A percentile compares a stretch with the other conserved stretches of the same genome.
Conservation (phyloP, 1,139 yeast genomes). For the Insectozyma bohioensis region DNA sequence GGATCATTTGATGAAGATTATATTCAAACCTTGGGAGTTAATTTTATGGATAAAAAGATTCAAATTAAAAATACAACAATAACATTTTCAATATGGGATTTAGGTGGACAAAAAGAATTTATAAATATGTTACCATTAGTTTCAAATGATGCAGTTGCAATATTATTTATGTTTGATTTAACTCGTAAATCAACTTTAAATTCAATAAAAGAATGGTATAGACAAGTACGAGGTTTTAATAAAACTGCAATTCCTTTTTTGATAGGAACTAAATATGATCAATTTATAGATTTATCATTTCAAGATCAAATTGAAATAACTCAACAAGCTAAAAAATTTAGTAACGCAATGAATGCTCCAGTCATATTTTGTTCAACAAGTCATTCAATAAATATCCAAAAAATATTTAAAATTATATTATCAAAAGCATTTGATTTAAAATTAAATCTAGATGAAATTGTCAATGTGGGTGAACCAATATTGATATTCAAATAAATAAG, state of each 20-base stretch:
- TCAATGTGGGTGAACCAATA: constrained; percentile 84
- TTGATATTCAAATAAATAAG: constrained; percentile 59
- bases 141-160: constrained; percentile 91
- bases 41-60: constrained; percentile 89
- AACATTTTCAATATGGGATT: constrained; percentile 92
- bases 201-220: constrained; percentile 91
- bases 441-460: constrained; percentile 80
- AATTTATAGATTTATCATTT: constrained; percentile 74
- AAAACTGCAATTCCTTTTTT: constrained; percentile 89
- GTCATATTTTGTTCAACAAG: constrained; percentile 90
- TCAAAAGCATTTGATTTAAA: constrained; percentile 91
- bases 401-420: constrained; percentile 86
- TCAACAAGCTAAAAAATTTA: constrained; percentile 81
- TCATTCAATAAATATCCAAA: constrained; percentile 91
- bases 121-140: constrained; percentile 95
- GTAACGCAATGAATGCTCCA: constrained; percentile 89
- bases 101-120: constrained; percentile 96
- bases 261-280: constrained; percentile 92
- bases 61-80: constrained; percentile 86
- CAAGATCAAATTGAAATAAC: constrained; percentile 87
- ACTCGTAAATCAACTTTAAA: constrained; percentile 85
- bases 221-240: constrained; percentile 90
- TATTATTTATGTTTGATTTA: constrained; percentile 88
- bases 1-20: constrained; percentile 91
- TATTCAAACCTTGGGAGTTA: constrained; percentile 92